A percentile compares a stretch with the other conserved stretches of the same genome.
phyloP scores from a whole-genome alignment of 257 asterid genomes.

The Voacanga thouarsii region DNA sequence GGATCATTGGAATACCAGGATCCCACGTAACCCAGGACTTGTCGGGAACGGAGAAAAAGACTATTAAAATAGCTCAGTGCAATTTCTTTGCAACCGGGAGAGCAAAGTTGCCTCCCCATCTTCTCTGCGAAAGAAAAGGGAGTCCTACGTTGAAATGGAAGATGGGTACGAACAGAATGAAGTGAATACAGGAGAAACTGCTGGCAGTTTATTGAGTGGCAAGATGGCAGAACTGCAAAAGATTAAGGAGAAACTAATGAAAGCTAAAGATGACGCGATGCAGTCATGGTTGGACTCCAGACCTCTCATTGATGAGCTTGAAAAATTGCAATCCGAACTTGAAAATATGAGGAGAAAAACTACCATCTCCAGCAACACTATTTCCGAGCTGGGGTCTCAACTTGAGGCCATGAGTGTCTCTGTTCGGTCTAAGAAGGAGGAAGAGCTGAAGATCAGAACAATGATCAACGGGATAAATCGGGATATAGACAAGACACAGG shows the following conservation, averaged over 20 bases:
- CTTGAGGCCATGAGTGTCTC: slow-evolving; percentile 20
- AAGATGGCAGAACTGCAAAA: slow-evolving; percentile 37
- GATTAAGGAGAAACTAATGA: slow-evolving; percentile 38
- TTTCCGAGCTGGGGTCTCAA: slow-evolving; percentile 17
- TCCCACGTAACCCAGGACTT: neutral
- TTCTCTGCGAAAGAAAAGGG: slow-evolving; percentile 8
- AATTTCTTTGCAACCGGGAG: neutral
- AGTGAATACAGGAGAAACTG: slow-evolving; percentile 7
- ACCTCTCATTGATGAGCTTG: slow-evolving; percentile 60
- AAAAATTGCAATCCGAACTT: slow-evolving; percentile 47
- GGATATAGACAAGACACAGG: slow-evolving; percentile 34
- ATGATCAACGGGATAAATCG: slow-evolving; percentile 33
- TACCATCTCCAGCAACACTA: neutral
- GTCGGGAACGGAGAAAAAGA: neutral
- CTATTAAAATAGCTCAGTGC: neutral
- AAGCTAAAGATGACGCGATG: slow-evolving; percentile 55
- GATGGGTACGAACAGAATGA: neutral
- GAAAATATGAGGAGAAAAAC: slow-evolving; percentile 26
- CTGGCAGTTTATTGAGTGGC: neutral
- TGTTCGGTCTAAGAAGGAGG: slow-evolving; percentile 40
- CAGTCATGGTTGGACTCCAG: slow-evolving; percentile 71
- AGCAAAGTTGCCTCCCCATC: neutral
- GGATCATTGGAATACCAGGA: neutral
- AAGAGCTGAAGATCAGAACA: slow-evolving; percentile 29
- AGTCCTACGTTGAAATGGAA: neutral